Evolutionary conservation across 352 stramenopile genomes (phyloP), one percentile per base, ranked within the genome.

Genomic region (Phytopythium litorale): DNA sequence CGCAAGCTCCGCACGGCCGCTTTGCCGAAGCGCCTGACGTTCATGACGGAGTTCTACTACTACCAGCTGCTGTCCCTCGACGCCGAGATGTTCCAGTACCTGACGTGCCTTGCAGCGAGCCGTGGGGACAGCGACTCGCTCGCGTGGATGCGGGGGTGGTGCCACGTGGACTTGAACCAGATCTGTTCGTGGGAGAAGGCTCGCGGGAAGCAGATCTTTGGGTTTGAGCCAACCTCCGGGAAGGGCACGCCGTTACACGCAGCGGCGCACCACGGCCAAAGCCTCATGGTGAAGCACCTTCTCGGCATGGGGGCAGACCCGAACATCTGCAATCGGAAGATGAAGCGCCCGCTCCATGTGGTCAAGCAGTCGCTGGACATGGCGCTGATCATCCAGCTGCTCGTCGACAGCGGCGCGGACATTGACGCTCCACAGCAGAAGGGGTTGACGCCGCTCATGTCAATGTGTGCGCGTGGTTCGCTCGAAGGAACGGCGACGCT

Each of bases 31-130:
- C 80, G 81, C 13, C 65, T 96, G 25, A 91, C 81, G 7, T 96
- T 96, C 56, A 74, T 96, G 65, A 83, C 80, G 9, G 84, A 93
- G 55, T 89, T 92, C 64, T 92, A 88, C 61, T 92, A 94, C 68
- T 92, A 96, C 60, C 79, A 92, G 61, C 58, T 94, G 45, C 64
- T 92, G 19, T 85, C 82, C 7, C 68, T 92, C 15, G 85, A 93
- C 59, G 61, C 54, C 32, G 79, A 94, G 42, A 91, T 94, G 83
- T 89, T 87, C 65, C 81, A 80, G 55, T 94, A 94, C 60, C 60
- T 94, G 16, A 66, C 82, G 59, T 94, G 85, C 55, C 62, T 91
- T 23, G 85, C 80, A 35, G 85, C 84, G 11, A 70, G 71, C 28
- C 84, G 87, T 25, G 85, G 85, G 13, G 87, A 96, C 58, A 70